Evolutionary conservation across 257 asterid species (phyloP), one percentile per base, ranked within the genome.

Genomic region (Datura wrightii): DNA sequence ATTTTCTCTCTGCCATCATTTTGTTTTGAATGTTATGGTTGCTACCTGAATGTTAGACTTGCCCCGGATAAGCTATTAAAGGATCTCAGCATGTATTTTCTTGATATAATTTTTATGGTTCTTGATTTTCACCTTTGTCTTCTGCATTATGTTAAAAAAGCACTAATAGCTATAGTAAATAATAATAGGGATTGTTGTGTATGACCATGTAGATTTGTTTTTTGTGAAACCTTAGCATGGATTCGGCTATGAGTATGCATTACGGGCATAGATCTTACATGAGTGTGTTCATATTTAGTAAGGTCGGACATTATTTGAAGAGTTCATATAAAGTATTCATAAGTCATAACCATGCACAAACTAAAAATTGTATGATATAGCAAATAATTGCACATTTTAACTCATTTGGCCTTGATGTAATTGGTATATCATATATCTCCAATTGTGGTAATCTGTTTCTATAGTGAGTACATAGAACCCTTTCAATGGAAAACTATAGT

Each of bases 201-300:
- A 10, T 62, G 69, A 62, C 18, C 18, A 62, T 13, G 70, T 62
- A 62, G 70, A 31, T 24, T 62, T 8, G 24, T n/a, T 58, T 62
- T 62, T 31, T 10, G 70, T 63, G 42, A 31, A 63, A 31, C 70
- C 18, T 63, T 63, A 63, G n/a, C 16, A 63, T 31, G 42, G 70
- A 63, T 31, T 63, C 6, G 18, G 18, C 5, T 11, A 31, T 65
- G 72, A 34, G 72, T 65, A 1, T 65, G n/a, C 72, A 4, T 52
- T 63, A 63, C 18, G 71, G 71, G 42, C 71, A 65, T 34, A 65
- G 72, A 65, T 65, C n/a, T 65, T 34, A 65, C 44, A 34, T 34
- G 72, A 34, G n/a, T 34, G 44, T 1, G 5, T 65, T 65, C 72
- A 65, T 65, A 65, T 65, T 65, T 65, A 65, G 44, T 34, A 65